Base-by-base conservation (phyloP, 208 protist species). In the Leptomonas pyrrhocoris region DNA sequence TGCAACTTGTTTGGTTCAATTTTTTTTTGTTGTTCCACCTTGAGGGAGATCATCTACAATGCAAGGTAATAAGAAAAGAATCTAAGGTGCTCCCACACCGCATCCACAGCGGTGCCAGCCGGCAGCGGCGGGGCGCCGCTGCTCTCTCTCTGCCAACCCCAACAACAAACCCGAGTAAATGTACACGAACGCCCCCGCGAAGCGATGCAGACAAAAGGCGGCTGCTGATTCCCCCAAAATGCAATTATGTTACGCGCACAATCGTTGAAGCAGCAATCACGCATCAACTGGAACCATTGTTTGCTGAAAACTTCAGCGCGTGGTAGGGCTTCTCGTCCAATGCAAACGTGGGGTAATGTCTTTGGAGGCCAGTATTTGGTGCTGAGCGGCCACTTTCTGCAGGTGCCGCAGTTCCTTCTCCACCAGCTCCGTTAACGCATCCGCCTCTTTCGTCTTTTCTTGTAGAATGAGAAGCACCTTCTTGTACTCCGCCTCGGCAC, bases 381-480 rank as follows among this genome's bases (percentile, higher is more conserved):
- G 90, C 34, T 81, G 74, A 57, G 73, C 50, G 12, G 85, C 80
- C 38, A 95, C 79, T 55, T 91, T 74, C 45, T 85, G 82, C 43
- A 93, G 74, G 55, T 86, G 73, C 19, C 73, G 61, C 56, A 95
- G 64, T 71, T 95, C 88, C 62, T 93, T 92, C 25, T 93, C 84
- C 53, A 95, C 69, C 27, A 95, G 57, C 21, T 67, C 76, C 27
- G 77, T 66, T 54, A 93, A 68, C 51, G 84, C 80, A 19, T 92
- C 86, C 13, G 90, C 82, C 64, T 93, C 90, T 18, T 65, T 79
- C 7, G 79, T 79, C 57, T 92, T 92, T 28, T 86, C 82, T 64
- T 83, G 76, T 21, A 95, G 75, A 15, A 89, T 58, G 12, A 73
- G 25, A 2, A 79, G 74, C 59, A 95, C 79, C 73, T 82, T 82